Evolutionary conservation across 805 yeast species (phyloP).

Genomic region (Nakazawaea wyomingensis): DNA sequence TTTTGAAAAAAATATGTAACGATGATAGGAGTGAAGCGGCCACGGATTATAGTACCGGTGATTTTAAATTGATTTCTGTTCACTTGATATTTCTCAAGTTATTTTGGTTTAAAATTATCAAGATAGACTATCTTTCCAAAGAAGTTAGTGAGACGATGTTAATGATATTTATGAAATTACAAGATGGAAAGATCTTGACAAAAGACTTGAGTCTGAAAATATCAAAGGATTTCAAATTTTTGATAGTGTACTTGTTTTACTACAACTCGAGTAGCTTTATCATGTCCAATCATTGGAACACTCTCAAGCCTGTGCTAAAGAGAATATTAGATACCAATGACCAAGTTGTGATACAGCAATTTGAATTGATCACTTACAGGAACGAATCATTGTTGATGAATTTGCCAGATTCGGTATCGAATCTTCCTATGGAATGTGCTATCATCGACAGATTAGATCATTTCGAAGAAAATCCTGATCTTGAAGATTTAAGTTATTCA

Average conservation of each 20-base stretch:
- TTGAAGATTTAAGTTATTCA: constrained; percentile 16
- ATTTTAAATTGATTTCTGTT: constrained; percentile 21
- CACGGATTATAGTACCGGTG: constrained; percentile 12
- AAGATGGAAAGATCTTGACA: constrained; percentile 15
- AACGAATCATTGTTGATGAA: constrained; percentile 68
- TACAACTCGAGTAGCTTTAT: constrained; percentile 56
- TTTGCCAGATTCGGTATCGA: constrained; percentile 14
- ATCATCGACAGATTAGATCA: constrained; percentile 25
- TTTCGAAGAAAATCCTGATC: constrained; percentile 13
- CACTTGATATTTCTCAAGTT: constrained; percentile 50
- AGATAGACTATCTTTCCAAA: constrained; percentile 53
- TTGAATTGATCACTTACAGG: constrained; percentile 57
- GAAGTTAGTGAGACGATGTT: constrained; percentile 60
- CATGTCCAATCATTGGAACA: constrained; percentile 58
- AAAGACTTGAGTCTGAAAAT: constrained; percentile 3
- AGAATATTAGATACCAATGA: constrained; percentile 30
- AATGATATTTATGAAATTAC: constrained; percentile 33
- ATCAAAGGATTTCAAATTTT: constrained; percentile 21
- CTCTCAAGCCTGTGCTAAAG: constrained; percentile 43
- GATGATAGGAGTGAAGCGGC: background rate
- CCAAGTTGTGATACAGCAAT: constrained; percentile 37
- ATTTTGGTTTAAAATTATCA: constrained; percentile 67
- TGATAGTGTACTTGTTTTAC: constrained; percentile 39
- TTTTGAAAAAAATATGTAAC: constrained; percentile 29
- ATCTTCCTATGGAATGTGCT: constrained; percentile 15